phyloP scores from a whole-genome alignment of 108 stramenopile species.

The Aurantiochytrium sp. region DNA sequence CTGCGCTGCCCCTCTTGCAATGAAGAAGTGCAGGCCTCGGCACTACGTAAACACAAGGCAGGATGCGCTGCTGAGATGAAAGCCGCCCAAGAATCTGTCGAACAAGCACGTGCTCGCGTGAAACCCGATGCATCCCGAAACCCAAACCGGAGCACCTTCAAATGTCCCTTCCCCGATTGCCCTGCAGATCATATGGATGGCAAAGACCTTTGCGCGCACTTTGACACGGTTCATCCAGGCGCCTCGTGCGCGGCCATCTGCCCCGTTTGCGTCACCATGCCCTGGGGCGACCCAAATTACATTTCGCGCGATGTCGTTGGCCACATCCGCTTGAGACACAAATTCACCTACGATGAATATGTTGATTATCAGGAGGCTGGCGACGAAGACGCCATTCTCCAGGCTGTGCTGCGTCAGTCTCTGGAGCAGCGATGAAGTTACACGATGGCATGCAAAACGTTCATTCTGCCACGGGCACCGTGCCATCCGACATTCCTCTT shows the following conservation, averaged over 20 bases:
- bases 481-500: too few species aligned
- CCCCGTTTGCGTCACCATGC: background rate
- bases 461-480: too few species aligned
- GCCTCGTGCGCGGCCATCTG: background rate
- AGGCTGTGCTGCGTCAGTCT: background rate
- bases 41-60: background rate
- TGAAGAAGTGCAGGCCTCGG: background rate
- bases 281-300: slow-evolving; percentile 8
- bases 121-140: background rate
- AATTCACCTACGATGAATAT: background rate
- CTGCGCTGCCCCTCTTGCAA: background rate
- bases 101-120: background rate
- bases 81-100: background rate
- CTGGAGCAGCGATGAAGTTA: background rate
- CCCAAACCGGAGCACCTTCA: background rate
- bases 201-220: background rate
- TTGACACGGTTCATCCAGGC: background rate
- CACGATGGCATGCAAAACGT: too few species aligned
- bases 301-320: background rate
- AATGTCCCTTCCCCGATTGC: background rate
- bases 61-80: background rate
- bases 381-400: background rate
- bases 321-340: slow-evolving; percentile 13
- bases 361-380: background rate
- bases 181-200: background rate